These are phyloP conservation scores for Clonostachys rhizophaga DNA, from an alignment of 2,329 filamentous ascomycete species.

Conservation along the genomic window DNA sequence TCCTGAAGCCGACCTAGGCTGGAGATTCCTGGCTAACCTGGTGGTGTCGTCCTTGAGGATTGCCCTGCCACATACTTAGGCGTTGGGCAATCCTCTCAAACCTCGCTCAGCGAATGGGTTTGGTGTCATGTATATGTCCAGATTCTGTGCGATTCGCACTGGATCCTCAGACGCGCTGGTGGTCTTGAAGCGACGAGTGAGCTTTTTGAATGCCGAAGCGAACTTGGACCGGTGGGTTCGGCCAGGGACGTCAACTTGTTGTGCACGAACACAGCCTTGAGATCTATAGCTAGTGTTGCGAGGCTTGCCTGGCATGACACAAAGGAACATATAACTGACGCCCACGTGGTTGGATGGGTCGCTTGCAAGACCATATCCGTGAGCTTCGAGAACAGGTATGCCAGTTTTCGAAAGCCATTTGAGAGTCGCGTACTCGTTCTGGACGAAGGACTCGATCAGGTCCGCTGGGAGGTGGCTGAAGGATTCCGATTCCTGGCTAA, in stretches of 20 bases:
- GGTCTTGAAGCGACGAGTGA: no score
- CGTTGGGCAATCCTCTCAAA: no score
- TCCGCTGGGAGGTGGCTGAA: constrained; percentile 9
- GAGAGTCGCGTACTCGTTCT: constrained; percentile 21
- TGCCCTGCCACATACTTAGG: no score
- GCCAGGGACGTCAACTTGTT: neutral
- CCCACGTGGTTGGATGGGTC: constrained; percentile 11
- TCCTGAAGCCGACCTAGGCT: no score
- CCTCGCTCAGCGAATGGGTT: no score
- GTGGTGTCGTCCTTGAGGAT: no score
- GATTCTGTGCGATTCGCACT: no score
- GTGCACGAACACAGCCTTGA: no score
- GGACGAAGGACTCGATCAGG: constrained; percentile 16
- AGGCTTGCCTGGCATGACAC: constrained; percentile 13
- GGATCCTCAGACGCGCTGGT: no score
- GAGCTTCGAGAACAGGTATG: constrained; percentile 14
- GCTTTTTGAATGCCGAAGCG: neutral
- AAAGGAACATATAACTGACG: constrained; percentile 15
- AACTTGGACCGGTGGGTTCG: neutral
- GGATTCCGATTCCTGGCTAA: neutral
- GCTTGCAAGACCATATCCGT: constrained; percentile 12
- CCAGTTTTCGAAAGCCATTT: constrained; percentile 17
- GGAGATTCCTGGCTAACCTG: no score
- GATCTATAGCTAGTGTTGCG: no score
- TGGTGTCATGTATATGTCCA: no score